Conservation (phyloP, 139 green algal species). For the Asterochloris sp. region DNA sequence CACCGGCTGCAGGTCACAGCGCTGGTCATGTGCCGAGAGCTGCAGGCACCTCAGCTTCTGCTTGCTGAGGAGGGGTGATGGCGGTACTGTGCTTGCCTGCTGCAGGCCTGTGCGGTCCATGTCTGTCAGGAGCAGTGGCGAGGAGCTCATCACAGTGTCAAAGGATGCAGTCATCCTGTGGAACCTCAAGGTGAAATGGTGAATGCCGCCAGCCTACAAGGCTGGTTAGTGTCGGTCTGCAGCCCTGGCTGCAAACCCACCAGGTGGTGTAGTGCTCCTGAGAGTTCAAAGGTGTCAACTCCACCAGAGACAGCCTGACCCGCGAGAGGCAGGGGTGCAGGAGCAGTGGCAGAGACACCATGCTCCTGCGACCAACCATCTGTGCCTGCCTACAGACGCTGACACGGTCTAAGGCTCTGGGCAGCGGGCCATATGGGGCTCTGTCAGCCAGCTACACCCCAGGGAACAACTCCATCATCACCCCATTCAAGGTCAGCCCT, state of each 20-base stretch:
- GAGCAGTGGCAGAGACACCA: background rate
- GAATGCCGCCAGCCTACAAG: background rate
- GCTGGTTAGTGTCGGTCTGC: background rate
- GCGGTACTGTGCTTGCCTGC: background rate
- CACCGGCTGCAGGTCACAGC: background rate
- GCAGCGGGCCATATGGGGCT: background rate
- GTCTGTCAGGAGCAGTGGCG: background rate
- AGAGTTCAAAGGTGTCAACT: background rate
- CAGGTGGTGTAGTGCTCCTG: background rate
- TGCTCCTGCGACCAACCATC: background rate
- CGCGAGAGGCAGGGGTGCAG: background rate
- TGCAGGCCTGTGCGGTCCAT: constrained; percentile 14
- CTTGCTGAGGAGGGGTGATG: background rate
- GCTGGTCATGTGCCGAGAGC: background rate
- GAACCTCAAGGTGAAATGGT: background rate
- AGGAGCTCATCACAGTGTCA: constrained; percentile 16
- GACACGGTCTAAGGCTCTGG: constrained; percentile 11
- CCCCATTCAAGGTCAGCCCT: background rate
- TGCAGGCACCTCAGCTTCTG: no score
- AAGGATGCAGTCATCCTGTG: constrained; percentile 6
- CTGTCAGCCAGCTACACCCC: constrained; percentile 4
- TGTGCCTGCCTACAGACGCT: constrained; percentile 6
- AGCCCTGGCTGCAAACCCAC: background rate
- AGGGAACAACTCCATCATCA: constrained; percentile 2
- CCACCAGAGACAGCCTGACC: background rate